Conservation (phyloP, 805 yeast genomes). For the Schwanniomyces polymorphus region DNA sequence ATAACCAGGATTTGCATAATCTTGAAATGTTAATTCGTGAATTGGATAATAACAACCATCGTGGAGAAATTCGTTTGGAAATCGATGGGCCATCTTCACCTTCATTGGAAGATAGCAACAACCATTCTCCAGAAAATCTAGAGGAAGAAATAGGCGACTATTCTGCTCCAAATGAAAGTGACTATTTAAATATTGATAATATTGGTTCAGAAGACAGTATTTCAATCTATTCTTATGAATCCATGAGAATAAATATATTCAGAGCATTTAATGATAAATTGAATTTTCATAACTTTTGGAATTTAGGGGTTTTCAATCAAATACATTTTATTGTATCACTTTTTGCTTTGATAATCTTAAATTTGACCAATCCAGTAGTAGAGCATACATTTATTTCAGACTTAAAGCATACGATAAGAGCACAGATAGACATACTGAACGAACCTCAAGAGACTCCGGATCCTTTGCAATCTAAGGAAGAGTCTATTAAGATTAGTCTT, state of each 20-base stretch:
- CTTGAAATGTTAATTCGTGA: constrained; percentile 31
- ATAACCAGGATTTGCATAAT: constrained; percentile 27
- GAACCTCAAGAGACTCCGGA: constrained; percentile 4
- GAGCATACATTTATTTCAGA: constrained; percentile 13
- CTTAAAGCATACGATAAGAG: constrained; percentile 3
- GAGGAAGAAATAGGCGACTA: neutral
- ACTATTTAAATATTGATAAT: no score
- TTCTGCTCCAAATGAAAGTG: neutral
- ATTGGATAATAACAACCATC: constrained; percentile 21
- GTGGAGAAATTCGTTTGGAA: constrained; percentile 9
- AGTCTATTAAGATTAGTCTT: constrained; percentile 10
- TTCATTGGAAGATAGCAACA: constrained; percentile 2
- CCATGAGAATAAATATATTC: neutral
- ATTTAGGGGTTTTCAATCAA: constrained; percentile 9
- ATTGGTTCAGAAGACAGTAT: neutral
- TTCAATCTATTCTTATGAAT: neutral
- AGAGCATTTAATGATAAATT: constrained; percentile 1
- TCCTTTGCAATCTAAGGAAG: neutral
- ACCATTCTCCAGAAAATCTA: neutral
- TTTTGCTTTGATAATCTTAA: constrained; percentile 25
- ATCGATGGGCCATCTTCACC: constrained; percentile 11
- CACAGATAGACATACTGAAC: neutral
- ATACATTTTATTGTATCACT: constrained; percentile 13
- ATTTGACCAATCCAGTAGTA: constrained; percentile 34
- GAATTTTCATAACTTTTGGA: constrained; percentile 16